Evolutionary conservation across 163 green algal genomes (phyloP), one percentile per base, ranked within the genome.

Genomic region (Chlamydomonas reinhardtii): DNA sequence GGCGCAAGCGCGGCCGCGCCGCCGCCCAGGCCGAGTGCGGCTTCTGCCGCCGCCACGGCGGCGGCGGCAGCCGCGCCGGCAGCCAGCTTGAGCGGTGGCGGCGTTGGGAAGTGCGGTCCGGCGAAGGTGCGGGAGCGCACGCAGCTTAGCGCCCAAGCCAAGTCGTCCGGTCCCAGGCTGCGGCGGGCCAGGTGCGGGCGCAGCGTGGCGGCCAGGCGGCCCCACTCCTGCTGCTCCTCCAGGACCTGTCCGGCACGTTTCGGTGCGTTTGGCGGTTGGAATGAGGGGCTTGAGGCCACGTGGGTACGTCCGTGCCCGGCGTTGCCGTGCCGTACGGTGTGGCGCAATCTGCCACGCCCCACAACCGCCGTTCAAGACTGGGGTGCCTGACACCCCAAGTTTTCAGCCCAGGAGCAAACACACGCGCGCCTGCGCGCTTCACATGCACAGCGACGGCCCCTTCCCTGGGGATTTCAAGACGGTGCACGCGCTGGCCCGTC

Each of bases 101-200:
- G 74, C 2, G 84, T 91, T 48, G 73, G 79, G 48, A 92, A 76
- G 88, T 95, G 94, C 0, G 94, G 94, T 0, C 93, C 94, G 37
- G 82, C 93, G 68, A 97, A 97, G n/a, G 90, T 89, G 14, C 94
- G 77, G 86, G 91, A 95, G 56, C 91, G 82, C 15, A 96, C 94
- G 52, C 89, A 93, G 16, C 94, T 82, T 39, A 95, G 61, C 6
- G 93, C 91, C 94, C 91, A 96, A 24, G 89, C 20, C 17, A 96
- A 90, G 52, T 93, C 86, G 4, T 88, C 89, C 35, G 74, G 82
- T 4, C 52, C 56, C 0, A 92, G 74, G 59, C 43, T 19, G 56
- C 72, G 72, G 1, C 72, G 59, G 0, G 66, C n/a, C 5, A 87
- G 82, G 61, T 82, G 35, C 3, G 70, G 71, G 16, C 11, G 12